Conservation (phyloP, 2,329 filamentous ascomycete species). For the Fusarium xyrophilum region DNA sequence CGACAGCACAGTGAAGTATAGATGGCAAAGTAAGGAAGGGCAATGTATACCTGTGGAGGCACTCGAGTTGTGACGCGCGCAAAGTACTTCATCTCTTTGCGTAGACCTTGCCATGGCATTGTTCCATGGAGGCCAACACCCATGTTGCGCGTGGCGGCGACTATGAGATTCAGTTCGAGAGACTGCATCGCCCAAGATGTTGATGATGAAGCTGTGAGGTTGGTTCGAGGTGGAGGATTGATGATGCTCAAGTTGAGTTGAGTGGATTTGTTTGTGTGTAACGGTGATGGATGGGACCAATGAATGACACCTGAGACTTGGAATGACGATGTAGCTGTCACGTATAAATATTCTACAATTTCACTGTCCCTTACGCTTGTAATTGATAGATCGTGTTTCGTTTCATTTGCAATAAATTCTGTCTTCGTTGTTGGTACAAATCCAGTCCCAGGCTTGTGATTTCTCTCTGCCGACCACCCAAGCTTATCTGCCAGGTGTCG, state of each 20-base stretch:
- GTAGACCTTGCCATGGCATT: constrained; percentile 88
- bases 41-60: constrained; percentile 51
- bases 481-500: not conserved
- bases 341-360: not conserved
- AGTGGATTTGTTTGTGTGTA: constrained; percentile 25
- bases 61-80: constrained; percentile 82
- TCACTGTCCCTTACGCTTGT: not conserved
- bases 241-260: not conserved
- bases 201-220: constrained; percentile 5
- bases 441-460: not conserved
- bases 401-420: not conserved
- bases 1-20: not conserved
- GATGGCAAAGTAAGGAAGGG: not conserved
- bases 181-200: constrained; percentile 43
- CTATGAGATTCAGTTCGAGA: constrained; percentile 82
- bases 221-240: not conserved
- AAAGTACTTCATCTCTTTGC: constrained; percentile 95
- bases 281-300: not conserved
- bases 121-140: constrained; percentile 83
- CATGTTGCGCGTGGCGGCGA: constrained; percentile 88
- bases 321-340: not conserved
- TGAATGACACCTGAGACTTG: not conserved
- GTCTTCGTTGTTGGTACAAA: not conserved
- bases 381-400: not conserved
- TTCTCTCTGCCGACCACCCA: not conserved